phyloP scores from a whole-genome alignment of 169 alveolate genomes.

The Plasmodium malariae region DNA sequence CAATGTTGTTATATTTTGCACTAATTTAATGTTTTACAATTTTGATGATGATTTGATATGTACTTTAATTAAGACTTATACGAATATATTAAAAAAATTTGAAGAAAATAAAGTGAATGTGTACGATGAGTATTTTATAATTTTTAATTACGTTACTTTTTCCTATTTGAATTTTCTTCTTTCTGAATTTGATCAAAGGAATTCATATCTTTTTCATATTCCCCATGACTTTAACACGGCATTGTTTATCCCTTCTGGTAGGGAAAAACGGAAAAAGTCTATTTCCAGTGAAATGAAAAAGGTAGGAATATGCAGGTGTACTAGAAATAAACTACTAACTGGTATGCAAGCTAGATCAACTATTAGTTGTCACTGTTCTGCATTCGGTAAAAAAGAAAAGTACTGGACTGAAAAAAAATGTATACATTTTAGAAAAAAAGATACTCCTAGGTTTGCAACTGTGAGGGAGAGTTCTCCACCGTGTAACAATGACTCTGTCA shows the following conservation, averaged over 20 bases:
- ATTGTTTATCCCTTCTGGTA: too few species aligned
- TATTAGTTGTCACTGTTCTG: too few species aligned
- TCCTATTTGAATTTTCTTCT: constrained; percentile 28
- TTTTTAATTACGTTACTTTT: constrained; percentile 54
- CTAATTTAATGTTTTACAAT: constrained; percentile 30
- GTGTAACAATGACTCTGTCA: too few species aligned
- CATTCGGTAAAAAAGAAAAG: too few species aligned
- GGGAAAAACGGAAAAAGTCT: background rate
- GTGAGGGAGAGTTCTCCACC: too few species aligned
- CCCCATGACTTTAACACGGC: constrained; percentile 30
- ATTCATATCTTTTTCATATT: constrained; percentile 35
- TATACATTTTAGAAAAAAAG: too few species aligned
- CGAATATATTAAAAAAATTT: constrained; percentile 24
- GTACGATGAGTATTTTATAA: constrained; percentile 27
- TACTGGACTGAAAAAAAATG: too few species aligned
- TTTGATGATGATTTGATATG: constrained; percentile 58
- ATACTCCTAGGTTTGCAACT: too few species aligned
- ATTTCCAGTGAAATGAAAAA: background rate
- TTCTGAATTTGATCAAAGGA: constrained; percentile 21
- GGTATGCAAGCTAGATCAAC: too few species aligned
- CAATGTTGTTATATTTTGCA: constrained; percentile 29
- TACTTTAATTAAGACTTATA: constrained; percentile 14
- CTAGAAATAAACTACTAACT: too few species aligned
- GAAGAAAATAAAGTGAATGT: background rate
- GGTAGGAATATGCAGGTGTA: background rate